Evolutionary conservation across 106 monocot species (phyloP).

Genomic region (Acorus gramineus): DNA sequence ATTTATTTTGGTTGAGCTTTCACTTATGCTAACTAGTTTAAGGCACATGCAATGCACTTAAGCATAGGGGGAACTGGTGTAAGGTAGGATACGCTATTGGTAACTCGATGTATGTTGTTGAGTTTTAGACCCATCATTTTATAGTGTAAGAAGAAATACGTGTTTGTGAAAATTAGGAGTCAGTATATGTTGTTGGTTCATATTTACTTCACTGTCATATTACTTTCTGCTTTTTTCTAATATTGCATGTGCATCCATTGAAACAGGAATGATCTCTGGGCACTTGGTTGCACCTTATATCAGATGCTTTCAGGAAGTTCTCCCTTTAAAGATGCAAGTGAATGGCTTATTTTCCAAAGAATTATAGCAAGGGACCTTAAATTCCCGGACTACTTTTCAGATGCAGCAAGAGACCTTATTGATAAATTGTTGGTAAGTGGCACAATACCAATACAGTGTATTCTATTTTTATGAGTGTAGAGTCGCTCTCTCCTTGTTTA

Average conservation of each 20-base stretch:
- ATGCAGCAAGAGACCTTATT: slow-evolving; percentile 73
- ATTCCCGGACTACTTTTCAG: slow-evolving; percentile 82
- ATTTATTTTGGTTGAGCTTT: too few species aligned
- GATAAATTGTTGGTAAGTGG: slow-evolving; percentile 78
- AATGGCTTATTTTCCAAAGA: slow-evolving; percentile 97
- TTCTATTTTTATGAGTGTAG: too few species aligned
- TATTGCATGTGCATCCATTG: neutral
- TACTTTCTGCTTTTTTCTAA: neutral
- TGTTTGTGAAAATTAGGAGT: too few species aligned
- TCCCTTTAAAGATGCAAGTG: slow-evolving; percentile 93
- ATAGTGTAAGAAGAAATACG: too few species aligned
- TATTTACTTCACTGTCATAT: neutral
- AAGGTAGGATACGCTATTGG: too few species aligned
- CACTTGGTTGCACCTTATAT: slow-evolving; percentile 94
- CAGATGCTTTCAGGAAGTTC: slow-evolving; percentile 96
- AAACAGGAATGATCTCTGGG: slow-evolving; percentile 95
- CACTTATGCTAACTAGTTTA: too few species aligned
- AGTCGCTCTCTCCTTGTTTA: too few species aligned
- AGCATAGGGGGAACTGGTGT: too few species aligned
- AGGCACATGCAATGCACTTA: too few species aligned
- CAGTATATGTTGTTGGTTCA: too few species aligned
- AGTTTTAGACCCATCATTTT: too few species aligned
- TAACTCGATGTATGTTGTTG: too few species aligned
- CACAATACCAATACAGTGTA: neutral
- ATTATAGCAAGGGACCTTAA: slow-evolving; percentile 80